These are phyloP conservation scores for Rutstroemia sp. DNA, from an alignment of 2,329 filamentous ascomycete species.

Conservation along the genomic window DNA sequence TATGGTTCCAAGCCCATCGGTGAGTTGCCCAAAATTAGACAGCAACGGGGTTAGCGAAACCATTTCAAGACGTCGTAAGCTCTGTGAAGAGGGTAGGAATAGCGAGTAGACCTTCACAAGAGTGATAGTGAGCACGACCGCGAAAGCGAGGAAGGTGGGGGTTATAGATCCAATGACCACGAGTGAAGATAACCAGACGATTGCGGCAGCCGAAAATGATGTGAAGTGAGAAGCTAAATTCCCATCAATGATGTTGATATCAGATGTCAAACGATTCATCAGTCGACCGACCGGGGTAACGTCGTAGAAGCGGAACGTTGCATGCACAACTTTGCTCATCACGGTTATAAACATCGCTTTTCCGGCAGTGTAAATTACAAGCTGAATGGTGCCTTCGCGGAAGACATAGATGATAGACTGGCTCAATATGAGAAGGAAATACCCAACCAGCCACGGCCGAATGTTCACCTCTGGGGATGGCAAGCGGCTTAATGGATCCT, in stretches of 20 bases:
- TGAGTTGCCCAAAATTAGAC: conserved; percentile 83
- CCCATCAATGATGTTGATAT: conserved; percentile 84
- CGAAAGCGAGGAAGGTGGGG: conserved; percentile 67
- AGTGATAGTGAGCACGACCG: conserved; percentile 54
- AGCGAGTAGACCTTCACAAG: conserved; percentile 69
- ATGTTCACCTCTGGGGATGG: conserved; percentile 63
- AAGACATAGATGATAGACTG: conserved; percentile 53
- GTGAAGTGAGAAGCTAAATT: conserved; percentile 73
- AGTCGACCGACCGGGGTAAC: conserved; percentile 80
- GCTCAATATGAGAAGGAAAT: conserved; percentile 56
- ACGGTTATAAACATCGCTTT: conserved; percentile 67
- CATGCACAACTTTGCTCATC: conserved; percentile 65
- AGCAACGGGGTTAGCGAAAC: conserved; percentile 82
- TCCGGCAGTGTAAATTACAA: conserved; percentile 74
- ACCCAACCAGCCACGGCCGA: conserved; percentile 65
- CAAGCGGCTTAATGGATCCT: conserved; percentile 40
- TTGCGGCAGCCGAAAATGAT: conserved; percentile 58
- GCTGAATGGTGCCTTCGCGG: conserved; percentile 59
- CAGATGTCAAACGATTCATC: conserved; percentile 87
- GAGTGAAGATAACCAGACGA: conserved; percentile 67
- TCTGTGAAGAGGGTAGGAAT: conserved; percentile 79
- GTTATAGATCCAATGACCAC: conserved; percentile 74
- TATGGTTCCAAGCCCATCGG: conserved; percentile 81
- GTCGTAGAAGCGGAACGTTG: conserved; percentile 87
- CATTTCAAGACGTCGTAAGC: conserved; percentile 78